phyloP scores from a whole-genome alignment of 1,284 basidiomycete species.

The Cerioporus squamosus region DNA sequence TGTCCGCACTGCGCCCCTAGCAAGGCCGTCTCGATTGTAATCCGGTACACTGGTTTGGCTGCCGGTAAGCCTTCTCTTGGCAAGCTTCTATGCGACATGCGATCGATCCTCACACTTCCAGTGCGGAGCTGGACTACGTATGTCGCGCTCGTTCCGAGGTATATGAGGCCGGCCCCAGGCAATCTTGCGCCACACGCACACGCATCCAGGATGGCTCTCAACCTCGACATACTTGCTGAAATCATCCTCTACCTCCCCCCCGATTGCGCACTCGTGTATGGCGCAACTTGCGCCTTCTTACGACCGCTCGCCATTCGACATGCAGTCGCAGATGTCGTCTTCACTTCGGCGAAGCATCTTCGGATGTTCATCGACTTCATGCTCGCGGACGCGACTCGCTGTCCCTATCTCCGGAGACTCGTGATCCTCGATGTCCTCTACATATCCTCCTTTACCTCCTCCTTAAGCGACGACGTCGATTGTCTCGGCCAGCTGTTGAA shows the following conservation, averaged over 20 bases:
- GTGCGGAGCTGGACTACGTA: no score
- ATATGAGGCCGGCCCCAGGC: no score
- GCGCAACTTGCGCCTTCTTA: constrained; percentile 12
- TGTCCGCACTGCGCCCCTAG: no score
- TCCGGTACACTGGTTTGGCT: no score
- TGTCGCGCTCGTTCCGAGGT: no score
- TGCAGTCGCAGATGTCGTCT: constrained; percentile 11
- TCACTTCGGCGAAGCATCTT: constrained; percentile 4
- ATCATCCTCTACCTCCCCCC: constrained; percentile 9
- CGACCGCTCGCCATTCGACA: constrained; percentile 10
- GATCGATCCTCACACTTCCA: no score
- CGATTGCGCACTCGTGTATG: constrained; percentile 8
- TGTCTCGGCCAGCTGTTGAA: constrained; percentile 6
- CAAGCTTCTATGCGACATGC: no score
- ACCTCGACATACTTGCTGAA: constrained; percentile 15
- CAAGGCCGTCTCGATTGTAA: no score
- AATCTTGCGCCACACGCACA: no score
- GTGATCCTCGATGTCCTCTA: constrained; percentile 2
- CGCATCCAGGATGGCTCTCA: background rate
- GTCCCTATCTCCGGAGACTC: constrained; percentile 7
- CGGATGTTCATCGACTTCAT: constrained; percentile 17
- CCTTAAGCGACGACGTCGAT: background rate
- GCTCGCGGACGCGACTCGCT: constrained; percentile 3
- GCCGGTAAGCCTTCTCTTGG: no score
- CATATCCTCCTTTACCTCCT: background rate